Evolutionary conservation across 2,329 filamentous ascomycete species (phyloP).

Genomic region (Celoporthe dispersa): DNA sequence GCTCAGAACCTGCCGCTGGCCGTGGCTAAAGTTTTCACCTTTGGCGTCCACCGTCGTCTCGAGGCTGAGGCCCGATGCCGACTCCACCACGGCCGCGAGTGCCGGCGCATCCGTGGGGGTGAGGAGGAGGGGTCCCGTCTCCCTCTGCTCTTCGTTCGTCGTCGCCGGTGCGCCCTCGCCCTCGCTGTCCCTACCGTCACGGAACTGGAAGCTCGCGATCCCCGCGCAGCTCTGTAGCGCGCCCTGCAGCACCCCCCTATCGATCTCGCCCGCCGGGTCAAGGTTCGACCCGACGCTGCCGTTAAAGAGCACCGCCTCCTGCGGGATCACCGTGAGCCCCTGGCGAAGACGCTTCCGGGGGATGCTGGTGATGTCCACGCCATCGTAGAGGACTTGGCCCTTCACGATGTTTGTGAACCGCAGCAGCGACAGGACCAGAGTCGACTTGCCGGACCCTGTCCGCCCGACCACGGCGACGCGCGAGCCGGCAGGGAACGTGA

Average conservation of each 20-base stretch:
- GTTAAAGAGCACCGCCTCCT: conserved; percentile 44
- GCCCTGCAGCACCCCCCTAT: conserved; percentile 57
- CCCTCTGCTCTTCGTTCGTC: conserved; percentile 21
- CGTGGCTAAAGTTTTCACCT: conserved; percentile 61
- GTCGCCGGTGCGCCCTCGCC: conserved; percentile 1
- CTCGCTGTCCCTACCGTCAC: conserved; percentile 36
- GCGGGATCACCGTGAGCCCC: conserved; percentile 45
- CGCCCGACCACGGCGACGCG: conserved; percentile 70
- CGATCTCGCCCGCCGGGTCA: conserved; percentile 64
- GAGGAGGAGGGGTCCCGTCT: conserved; percentile 26
- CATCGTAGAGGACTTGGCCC: conserved; percentile 42
- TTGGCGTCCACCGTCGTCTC: conserved; percentile 54
- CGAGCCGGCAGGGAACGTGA: conserved; percentile 53
- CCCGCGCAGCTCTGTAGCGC: conserved; percentile 67
- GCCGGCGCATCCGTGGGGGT: conserved; percentile 14
- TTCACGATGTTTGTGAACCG: conserved; percentile 41
- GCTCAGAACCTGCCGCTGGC: conserved; percentile 63
- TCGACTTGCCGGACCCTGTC: conserved; percentile 71
- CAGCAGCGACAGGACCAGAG: conserved; percentile 44
- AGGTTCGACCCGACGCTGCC: conserved; percentile 57
- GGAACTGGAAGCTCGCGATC: conserved; percentile 55
- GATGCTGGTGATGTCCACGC: conserved; percentile 41
- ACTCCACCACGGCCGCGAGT: conserved; percentile 31
- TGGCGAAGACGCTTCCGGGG: conserved; percentile 41
- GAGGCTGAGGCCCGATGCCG: conserved; percentile 41